Evolutionary conservation across 2,329 filamentous ascomycete genomes (phyloP), one percentile per base, ranked within the genome.

Genomic region (Lomentospora prolificans): DNA sequence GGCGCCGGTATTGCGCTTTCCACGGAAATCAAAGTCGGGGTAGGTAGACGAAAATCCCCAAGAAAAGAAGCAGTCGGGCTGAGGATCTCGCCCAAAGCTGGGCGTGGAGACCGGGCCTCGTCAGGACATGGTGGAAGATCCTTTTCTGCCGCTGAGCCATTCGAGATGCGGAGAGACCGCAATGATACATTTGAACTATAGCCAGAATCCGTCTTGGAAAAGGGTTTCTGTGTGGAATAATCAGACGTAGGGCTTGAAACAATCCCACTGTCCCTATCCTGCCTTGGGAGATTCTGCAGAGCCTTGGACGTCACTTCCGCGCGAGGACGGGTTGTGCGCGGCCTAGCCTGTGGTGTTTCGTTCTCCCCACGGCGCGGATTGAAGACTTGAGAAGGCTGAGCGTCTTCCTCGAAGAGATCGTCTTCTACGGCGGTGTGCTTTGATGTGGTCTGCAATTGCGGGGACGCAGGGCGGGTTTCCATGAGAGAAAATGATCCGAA

Each of bases 111-210:
- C n/a, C 22, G n/a, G 9, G 19, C 14, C 24, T 53, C 51, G 14
- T 19, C 53, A 3, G 51, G 51, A 41, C 27, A 33, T 12, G 51
- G 51, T 10, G 55, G 55, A 36, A 57, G 55, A 30, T 64, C 61
- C 57, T 64, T 66, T 17, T 69, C 66, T 1, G 58, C 51, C 22
- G 63, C 57, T 3, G 62, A 61, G 9, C 63, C 57, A 7, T 65
- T 62, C 22, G 70, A 67, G 55, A 65, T 69, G 25, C 64, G 66
- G n/a, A 78, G 72, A 0, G 80, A 83, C 39, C 77, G 73, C 17
- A 82, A 64, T 10, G 81, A 84, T 3, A 79, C 69, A 61, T 77
- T 82, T 6, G 80, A 84, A 61, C 79, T 79, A 61, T 84, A 85
- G 14, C 80, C 80, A 25, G 80, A 84, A 61, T 84, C 81, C 39